phyloP scores from a whole-genome alignment of 495 filamentous ascomycete species.

The Penicillium robsamsonii region DNA sequence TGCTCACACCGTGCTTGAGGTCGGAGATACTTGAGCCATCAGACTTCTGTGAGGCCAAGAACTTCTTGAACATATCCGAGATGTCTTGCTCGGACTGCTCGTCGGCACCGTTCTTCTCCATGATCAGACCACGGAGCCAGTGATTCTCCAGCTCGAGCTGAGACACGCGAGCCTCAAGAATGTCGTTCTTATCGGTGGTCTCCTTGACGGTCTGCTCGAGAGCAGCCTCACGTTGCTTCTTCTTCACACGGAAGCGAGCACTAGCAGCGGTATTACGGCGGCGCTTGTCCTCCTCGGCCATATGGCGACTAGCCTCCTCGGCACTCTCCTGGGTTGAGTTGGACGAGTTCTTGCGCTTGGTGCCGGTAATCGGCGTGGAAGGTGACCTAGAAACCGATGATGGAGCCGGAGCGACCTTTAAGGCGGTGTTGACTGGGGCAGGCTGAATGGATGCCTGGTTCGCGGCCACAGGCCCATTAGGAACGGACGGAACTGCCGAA shows the following conservation, averaged over 20 bases:
- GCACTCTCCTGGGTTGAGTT: constrained; percentile 34
- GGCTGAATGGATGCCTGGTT: constrained; percentile 26
- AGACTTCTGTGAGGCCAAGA: constrained; percentile 42
- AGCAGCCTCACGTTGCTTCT: constrained; percentile 96
- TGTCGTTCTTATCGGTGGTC: constrained; percentile 74
- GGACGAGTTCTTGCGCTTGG: constrained; percentile 44
- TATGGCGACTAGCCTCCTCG: constrained; percentile 58
- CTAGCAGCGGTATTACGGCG: constrained; percentile 93
- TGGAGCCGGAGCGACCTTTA: constrained; percentile 22
- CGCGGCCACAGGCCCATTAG: constrained; percentile 18
- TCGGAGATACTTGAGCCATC: constrained; percentile 35
- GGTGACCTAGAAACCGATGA: constrained; percentile 17
- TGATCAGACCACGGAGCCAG: constrained; percentile 90
- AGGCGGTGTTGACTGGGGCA: constrained; percentile 22
- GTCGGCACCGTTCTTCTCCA: constrained; percentile 75
- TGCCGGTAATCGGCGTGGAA: constrained; percentile 22
- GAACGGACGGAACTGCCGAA: constrained; percentile 22
- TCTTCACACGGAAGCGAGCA: constrained; percentile 97
- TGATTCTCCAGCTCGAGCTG: constrained; percentile 93
- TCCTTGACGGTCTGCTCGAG: constrained; percentile 89
- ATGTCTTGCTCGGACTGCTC: constrained; percentile 45
- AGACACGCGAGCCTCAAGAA: constrained; percentile 77
- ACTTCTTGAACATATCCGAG: constrained; percentile 50
- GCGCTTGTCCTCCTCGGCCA: constrained; percentile 96
- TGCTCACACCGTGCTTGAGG: constrained; percentile 43